Conservation (phyloP, 1,284 basidiomycete species). For the Ceratobasidium sp. region DNA sequence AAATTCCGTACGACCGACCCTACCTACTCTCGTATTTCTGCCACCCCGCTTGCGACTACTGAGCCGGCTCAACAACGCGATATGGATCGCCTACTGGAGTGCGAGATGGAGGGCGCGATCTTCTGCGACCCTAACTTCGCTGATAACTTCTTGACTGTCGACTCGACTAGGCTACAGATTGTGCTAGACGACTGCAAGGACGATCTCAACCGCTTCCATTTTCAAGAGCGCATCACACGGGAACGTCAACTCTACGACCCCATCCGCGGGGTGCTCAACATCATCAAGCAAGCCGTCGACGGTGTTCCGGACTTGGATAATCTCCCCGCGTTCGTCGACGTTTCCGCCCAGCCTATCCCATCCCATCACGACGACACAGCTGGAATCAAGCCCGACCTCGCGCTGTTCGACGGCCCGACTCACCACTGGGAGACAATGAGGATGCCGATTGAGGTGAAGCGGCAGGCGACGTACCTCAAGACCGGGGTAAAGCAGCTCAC, state of each 20-base stretch:
- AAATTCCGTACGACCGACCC: not conserved
- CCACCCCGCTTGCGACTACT: not conserved
- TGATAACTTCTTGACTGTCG: constrained; percentile 25
- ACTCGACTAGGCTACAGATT: not conserved
- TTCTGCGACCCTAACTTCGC: constrained; percentile 22
- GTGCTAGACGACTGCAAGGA: not conserved
- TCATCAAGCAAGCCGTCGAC: constrained; percentile 14
- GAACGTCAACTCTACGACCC: not conserved
- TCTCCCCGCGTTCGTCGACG: not conserved
- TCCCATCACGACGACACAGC: constrained; percentile 10
- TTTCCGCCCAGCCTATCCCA: not conserved
- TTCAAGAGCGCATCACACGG: not conserved
- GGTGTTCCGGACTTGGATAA: not conserved
- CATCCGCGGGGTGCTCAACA: constrained; percentile 5
- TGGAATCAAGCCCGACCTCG: constrained; percentile 20
- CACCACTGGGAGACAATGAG: constrained; percentile 29
- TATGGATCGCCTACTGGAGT: constrained; percentile 12
- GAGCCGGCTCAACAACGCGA: not conserved
- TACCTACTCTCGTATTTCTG: not conserved
- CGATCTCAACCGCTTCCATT: not conserved
- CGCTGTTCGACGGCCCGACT: constrained; percentile 2
- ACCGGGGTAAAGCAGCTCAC: constrained; percentile 14
- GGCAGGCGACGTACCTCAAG: not conserved
- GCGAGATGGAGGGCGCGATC: constrained; percentile 11
- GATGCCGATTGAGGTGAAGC: constrained; percentile 30